Evolutionary conservation across 192 early-diverging fungal species (phyloP), one percentile per base, ranked within the genome.

Genomic region (Rhizoclosmatium globosum): DNA sequence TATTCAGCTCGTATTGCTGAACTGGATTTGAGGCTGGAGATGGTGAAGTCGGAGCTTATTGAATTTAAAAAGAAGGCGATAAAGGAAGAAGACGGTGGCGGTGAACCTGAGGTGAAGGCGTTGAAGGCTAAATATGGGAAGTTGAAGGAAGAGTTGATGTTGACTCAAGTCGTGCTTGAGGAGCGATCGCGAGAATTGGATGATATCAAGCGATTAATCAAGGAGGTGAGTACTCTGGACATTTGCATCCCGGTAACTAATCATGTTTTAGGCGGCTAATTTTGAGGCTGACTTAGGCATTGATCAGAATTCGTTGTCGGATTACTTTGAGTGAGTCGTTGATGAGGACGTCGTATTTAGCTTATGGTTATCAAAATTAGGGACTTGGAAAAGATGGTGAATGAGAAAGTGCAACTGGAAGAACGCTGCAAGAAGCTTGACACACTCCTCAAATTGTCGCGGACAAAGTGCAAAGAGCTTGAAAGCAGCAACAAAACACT

Each of bases 1-100:
- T 62, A 62, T 62, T 19, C 11, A 7, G 60, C 60, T 19, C 9
- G 60, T 7, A 62, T 62, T 39, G 60, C 60, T 21, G 15, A 62
- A 23, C 60, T 62, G 21, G 60, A 62, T 62, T 62, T 62, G 21
- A 7, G 60, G 60, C 60, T 62, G 4, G 60, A 39, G 21, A 62
- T 62, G 60, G 19, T n/a, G 53, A 9, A 39, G 4, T 7, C 7
- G 4, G 60, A 62, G 9, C 11, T 7, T 19, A 21, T 21, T 19
- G 60, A 62, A 39, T 7, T 7, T 62, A 21, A 62, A 39, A 21
- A 62, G 4, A 7, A 39, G 21, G 60, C 9, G 7, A 21, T 21
- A 39, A 62, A 19, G 60, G 23, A 21, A 21, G 38, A 62, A 21
- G 9, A 62, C 7, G 21, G 9, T 62, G 60, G 53, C 11, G 53